A percentile compares a stretch with the other conserved stretches of the same genome.
These are phyloP conservation scores for Cladosporium sp. DNA, from an alignment of 2,329 filamentous ascomycete genomes.

Conservation along the genomic window DNA sequence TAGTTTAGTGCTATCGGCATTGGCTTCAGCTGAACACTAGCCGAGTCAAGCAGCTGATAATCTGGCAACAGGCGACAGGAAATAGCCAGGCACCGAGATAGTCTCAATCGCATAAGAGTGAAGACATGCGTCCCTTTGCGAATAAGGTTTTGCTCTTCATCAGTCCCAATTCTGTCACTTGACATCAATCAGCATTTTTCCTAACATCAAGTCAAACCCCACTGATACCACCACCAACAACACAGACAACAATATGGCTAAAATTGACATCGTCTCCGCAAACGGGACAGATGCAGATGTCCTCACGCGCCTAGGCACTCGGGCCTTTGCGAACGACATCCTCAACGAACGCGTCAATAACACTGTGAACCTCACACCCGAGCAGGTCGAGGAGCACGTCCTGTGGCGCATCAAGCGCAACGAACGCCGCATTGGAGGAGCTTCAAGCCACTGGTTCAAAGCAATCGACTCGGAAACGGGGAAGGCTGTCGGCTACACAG, in stretches of 20 bases:
- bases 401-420: slow-evolving; percentile 7
- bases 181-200: too few species aligned
- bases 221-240: background rate
- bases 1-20: too few species aligned
- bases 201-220: too few species aligned
- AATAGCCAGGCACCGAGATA: background rate
- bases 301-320: slow-evolving; percentile 1
- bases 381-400: background rate
- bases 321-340: slow-evolving; percentile 4
- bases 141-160: too few species aligned
- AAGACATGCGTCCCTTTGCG: too few species aligned
- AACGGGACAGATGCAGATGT: background rate
- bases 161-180: too few species aligned
- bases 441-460: slow-evolving; percentile 5
- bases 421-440: background rate
- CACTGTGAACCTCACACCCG: background rate
- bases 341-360: slow-evolving; percentile 6
- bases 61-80: background rate
- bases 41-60: background rate
- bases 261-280: background rate
- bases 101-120: too few species aligned
- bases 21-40: background rate
- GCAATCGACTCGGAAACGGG: slow-evolving; percentile 5
- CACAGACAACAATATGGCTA: background rate
- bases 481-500: slow-evolving; percentile 1